Evolutionary conservation across 371 early-diverging fungal species (phyloP), one percentile per base, ranked within the genome.

Genomic region (Syncephalis fuscata): DNA sequence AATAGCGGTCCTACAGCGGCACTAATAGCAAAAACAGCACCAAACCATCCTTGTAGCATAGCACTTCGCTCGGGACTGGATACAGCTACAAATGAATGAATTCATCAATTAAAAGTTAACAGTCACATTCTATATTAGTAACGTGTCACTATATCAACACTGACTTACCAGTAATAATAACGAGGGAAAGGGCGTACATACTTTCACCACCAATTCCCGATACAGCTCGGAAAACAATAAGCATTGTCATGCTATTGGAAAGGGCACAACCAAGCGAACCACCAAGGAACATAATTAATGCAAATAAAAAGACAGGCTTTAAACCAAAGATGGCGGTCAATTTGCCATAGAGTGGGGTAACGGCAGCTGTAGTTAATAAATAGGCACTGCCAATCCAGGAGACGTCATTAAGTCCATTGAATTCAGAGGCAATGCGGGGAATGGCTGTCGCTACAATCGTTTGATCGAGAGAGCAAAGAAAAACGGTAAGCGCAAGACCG

Each of bases 201-300:
- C 88, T 85, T 15, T 78, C 80, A 23, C 86, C 89, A 38, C 94
- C 92, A 25, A 82, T 53, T 16, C 87, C 87, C 8, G 84, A 73
- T 23, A 85, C 51, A 2, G 77, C 82, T 40, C 90, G 72, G 10
- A 75, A 79, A 19, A 73, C 58, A 21, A 89, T 88, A 17, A 93
- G 67, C 57, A 60, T 58, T n/a, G 44, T 56, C 53, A 80, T 58
- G 27, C 59, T 62, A 14, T 50, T 62, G 0, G 78, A 69, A 46
- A 71, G 65, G 45, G 76, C 80, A 37, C 78, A 73, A 37, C 71
- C 45, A 5, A 65, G 54, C 3, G 74, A 73, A 7, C 78, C 80
- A 38, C 68, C 42, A 46, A 73, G 62, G 52, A 80, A 80, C 7
- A 71, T 48, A 15, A 52, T 26, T 1, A 71, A 66, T 11, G 80